Percentiles rank a stretch among this genome's conserved stretches.
Conservation (phyloP, 2,329 filamentous ascomycete species). For the Stemphylium beticola region DNA sequence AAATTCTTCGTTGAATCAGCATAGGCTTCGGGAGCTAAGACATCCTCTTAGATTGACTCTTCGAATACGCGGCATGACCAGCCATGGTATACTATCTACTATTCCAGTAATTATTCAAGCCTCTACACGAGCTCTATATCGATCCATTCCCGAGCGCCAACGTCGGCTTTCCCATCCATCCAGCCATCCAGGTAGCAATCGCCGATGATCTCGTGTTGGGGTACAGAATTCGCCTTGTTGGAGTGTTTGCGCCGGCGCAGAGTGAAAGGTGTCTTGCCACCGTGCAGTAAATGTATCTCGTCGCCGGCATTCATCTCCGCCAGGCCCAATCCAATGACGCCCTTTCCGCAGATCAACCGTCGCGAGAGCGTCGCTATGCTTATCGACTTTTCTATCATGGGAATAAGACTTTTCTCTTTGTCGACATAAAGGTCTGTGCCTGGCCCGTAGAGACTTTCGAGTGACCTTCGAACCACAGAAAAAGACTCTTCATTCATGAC, state of each 20-base stretch:
- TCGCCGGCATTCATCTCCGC: conserved; percentile 10
- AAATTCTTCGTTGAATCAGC: too few species aligned
- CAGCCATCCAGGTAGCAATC: background rate
- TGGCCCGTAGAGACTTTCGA: too few species aligned
- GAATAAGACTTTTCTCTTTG: background rate
- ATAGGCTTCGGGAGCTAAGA: too few species aligned
- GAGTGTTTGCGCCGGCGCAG: background rate
- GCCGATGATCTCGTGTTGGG: background rate
- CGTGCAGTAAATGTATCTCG: conserved; percentile 11
- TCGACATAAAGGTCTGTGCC: background rate
- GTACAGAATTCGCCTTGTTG: background rate
- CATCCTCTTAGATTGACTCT: too few species aligned
- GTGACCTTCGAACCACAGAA: too few species aligned
- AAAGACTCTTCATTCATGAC: too few species aligned
- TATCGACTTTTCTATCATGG: background rate
- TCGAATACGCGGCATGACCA: too few species aligned
- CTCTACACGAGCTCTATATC: background rate
- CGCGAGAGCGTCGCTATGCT: conserved; percentile 1
- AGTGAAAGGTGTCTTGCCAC: conserved; percentile 19
- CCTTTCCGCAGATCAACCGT: background rate
- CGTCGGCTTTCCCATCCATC: background rate
- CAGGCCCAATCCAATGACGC: conserved; percentile 12
- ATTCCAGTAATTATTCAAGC: background rate
- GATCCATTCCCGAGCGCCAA: background rate
- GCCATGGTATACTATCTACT: too few species aligned